Conservation (phyloP, 768 basidiomycete species). For the Leccinum subtestaceum region DNA sequence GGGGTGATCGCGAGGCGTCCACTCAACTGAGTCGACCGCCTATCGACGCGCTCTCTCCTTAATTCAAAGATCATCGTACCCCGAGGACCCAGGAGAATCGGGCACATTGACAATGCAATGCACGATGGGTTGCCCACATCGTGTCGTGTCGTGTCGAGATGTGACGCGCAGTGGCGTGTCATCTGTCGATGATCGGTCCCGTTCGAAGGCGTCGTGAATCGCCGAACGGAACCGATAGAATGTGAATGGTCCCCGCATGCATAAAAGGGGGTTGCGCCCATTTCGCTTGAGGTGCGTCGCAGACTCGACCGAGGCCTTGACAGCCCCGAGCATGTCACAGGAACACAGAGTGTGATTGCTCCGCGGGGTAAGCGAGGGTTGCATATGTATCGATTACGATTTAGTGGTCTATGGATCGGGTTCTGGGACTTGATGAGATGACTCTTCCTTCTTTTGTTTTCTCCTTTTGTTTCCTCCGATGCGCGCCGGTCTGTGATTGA, state of each 20-base stretch:
- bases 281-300: not conserved
- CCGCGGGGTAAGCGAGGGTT: constrained; percentile 84
- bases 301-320: constrained; percentile 2
- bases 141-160: not conserved
- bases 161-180: too few relatives aligned
- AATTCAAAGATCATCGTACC: not conserved
- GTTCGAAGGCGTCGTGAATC: not conserved
- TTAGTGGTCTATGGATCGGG: constrained; percentile 87
- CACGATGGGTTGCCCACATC: constrained; percentile 42
- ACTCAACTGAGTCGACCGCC: constrained; percentile 8
- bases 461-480: not conserved
- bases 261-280: not conserved
- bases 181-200: not conserved
- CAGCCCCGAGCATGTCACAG: constrained; percentile 35
- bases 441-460: constrained; percentile 28
- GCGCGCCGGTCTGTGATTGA: not conserved
- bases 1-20: not conserved
- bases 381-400: constrained; percentile 48
- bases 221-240: constrained; percentile 91
- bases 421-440: constrained; percentile 83
- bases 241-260: constrained; percentile 42
- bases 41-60: not conserved
- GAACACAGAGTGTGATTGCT: constrained; percentile 91
- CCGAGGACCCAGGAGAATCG: constrained; percentile 38
- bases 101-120: constrained; percentile 51